These are phyloP conservation scores for Chrysanthemum seticuspe DNA, from an alignment of 129 eudicot species.

Conservation along the genomic window DNA sequence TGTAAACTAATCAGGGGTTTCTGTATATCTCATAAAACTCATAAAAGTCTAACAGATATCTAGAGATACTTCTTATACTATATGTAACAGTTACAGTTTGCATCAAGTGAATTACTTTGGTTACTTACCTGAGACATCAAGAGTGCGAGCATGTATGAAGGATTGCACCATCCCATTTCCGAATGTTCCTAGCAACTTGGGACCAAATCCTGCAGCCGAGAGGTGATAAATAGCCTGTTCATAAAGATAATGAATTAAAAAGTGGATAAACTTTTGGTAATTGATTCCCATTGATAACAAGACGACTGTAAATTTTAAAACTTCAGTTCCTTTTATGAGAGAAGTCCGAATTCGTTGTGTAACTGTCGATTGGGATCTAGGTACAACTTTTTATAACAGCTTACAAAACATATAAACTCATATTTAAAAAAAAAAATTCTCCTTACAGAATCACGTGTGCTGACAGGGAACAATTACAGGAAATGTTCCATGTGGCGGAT, in stretches of 20 bases:
- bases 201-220: constrained; percentile 98
- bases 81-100: not conserved
- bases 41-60: too few species aligned
- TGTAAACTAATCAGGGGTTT: too few species aligned
- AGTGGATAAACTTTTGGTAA: constrained; percentile 2
- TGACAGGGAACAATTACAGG: not conserved
- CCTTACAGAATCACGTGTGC: not conserved
- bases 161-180: constrained; percentile 98
- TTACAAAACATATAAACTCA: too few species aligned
- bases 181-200: constrained; percentile 86
- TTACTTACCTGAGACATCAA: constrained; percentile 54
- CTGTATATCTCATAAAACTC: too few species aligned
- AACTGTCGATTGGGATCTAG: too few species aligned
- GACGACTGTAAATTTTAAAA: not conserved
- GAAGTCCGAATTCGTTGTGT: too few species aligned
- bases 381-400: too few species aligned
- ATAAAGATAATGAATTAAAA: constrained; percentile 27
- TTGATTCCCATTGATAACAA: not conserved
- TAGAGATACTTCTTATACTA: too few species aligned
- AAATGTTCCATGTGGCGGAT: too few species aligned
- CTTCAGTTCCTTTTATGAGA: too few species aligned
- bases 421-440: not conserved
- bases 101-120: not conserved
- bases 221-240: constrained; percentile 81
- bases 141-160: constrained; percentile 84